These are phyloP conservation scores for Alternaria sp. DNA, from an alignment of 2,329 filamentous ascomycete species.

Conservation along the genomic window DNA sequence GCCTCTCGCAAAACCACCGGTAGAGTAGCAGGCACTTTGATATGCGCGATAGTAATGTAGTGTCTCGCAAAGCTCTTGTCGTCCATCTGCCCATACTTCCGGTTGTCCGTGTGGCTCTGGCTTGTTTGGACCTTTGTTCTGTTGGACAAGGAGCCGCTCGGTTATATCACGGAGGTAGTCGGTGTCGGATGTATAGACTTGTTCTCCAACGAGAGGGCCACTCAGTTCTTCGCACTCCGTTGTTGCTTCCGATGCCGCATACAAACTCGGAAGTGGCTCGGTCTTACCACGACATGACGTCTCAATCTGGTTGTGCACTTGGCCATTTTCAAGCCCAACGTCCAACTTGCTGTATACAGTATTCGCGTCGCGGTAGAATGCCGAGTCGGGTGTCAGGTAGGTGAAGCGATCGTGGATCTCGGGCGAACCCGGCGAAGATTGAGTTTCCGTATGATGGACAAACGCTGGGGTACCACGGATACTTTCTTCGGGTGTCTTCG, in stretches of 20 bases:
- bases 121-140: conserved; percentile 36
- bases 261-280: background rate
- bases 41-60: conserved; percentile 69
- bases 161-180: conserved; percentile 17
- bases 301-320: background rate
- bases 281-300: background rate
- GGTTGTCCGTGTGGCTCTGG: conserved; percentile 52
- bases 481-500: background rate
- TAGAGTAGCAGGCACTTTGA: conserved; percentile 67
- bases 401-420: background rate
- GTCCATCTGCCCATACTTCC: conserved; percentile 64
- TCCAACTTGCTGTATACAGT: background rate
- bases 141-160: conserved; percentile 24
- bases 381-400: conserved; percentile 7
- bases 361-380: background rate
- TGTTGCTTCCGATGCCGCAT: conserved; percentile 11
- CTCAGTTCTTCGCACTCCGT: conserved; percentile 3
- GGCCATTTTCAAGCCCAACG: background rate
- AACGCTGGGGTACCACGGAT: background rate
- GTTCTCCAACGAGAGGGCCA: background rate
- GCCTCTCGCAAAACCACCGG: conserved; percentile 59
- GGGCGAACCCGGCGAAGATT: background rate
- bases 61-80: conserved; percentile 70
- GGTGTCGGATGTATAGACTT: background rate
- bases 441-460: background rate